phyloP scores from a whole-genome alignment of 2,329 filamentous ascomycete species.

The Xylariaceae sp. region DNA sequence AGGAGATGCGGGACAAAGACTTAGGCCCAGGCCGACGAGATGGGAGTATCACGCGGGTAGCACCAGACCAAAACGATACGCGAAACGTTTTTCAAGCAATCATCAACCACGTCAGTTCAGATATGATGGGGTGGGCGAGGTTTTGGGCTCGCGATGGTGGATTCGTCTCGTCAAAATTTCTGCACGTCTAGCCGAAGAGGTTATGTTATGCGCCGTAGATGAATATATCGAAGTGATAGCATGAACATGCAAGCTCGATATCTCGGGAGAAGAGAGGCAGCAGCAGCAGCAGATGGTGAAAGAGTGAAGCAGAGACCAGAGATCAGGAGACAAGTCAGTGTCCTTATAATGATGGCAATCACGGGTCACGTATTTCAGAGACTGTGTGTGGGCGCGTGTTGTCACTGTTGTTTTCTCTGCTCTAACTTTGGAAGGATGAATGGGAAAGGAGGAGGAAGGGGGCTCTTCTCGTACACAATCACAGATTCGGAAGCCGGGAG shows the following conservation, averaged over 20 bases:
- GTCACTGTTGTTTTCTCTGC: conserved; percentile 4
- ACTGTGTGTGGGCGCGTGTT: conserved; percentile 8
- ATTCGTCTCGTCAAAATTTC: not conserved
- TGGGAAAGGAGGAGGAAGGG: not conserved
- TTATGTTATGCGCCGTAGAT: too few species aligned
- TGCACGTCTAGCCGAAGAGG: too few species aligned
- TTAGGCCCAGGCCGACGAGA: not conserved
- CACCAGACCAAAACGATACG: conserved; percentile 12
- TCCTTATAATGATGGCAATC: conserved; percentile 10
- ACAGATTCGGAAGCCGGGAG: conserved; percentile 7
- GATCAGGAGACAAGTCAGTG: conserved; percentile 4
- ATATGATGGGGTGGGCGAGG: conserved; percentile 3
- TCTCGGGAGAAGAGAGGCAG: too few species aligned
- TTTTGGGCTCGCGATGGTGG: conserved; percentile 5
- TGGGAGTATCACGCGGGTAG: conserved; percentile 13
- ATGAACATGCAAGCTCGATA: conserved; percentile 13
- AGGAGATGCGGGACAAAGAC: not conserved
- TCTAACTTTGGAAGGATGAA: conserved; percentile 5
- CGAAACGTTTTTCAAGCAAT: conserved; percentile 13
- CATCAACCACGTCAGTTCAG: conserved; percentile 17
- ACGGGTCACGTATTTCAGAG: conserved; percentile 15
- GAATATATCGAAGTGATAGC: too few species aligned
- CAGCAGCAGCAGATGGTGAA: conserved; percentile 3
- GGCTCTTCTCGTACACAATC: conserved; percentile 9
- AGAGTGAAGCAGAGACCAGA: conserved; percentile 3